Evolutionary conservation across 345 rosid species (phyloP).

Genomic region (Theobroma cacao): DNA sequence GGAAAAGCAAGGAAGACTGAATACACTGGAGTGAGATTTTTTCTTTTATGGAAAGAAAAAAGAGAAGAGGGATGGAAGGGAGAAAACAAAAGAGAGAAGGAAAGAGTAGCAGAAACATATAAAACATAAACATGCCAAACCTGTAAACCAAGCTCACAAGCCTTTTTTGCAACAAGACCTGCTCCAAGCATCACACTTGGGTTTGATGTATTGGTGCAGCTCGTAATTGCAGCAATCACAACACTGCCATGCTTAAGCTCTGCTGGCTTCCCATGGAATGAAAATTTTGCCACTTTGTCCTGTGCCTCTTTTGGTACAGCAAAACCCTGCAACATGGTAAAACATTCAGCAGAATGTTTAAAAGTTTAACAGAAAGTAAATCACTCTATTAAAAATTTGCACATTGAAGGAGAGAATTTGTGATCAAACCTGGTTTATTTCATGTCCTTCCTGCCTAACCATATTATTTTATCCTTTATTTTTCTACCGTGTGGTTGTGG

Average conservation of each 20-base stretch:
- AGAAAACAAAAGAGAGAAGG: not conserved
- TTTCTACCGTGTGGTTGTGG: not conserved
- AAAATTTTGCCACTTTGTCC: slow-evolving; percentile 68
- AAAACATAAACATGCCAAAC: slow-evolving; percentile 32
- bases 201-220: slow-evolving; percentile 98
- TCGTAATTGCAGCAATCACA: slow-evolving; percentile 97
- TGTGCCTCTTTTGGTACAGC: slow-evolving; percentile 89
- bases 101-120: not conserved
- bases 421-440: not conserved
- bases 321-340: slow-evolving; percentile 59
- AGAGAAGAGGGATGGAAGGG: too few relatives aligned
- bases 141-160: slow-evolving; percentile 90
- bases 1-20: not conserved
- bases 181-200: slow-evolving; percentile 99
- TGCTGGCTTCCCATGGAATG: slow-evolving; percentile 83
- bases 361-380: slow-evolving; percentile 7
- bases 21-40: not conserved
- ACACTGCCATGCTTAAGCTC: slow-evolving; percentile 98
- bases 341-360: slow-evolving; percentile 1
- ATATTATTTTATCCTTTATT: not conserved
- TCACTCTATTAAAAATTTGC: not conserved
- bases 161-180: slow-evolving; percentile 96
- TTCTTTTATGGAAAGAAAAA: not conserved
- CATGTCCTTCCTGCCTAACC: not conserved
- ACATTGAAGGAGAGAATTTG: not conserved